Conservation (phyloP, 352 stramenopile species). For the Phytophthora citricola region DNA sequence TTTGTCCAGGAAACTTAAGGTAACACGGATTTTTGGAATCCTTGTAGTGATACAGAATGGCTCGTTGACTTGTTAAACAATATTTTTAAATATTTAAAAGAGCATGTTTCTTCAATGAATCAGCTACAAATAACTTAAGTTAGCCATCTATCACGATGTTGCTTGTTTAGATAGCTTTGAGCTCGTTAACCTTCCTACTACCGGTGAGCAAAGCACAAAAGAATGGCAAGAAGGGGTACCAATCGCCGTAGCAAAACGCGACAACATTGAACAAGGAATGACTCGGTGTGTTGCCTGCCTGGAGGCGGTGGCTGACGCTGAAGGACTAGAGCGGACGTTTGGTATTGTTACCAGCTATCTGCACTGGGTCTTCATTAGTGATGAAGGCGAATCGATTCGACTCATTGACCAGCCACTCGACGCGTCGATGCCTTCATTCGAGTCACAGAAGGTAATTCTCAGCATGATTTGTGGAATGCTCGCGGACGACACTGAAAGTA, state of each 20-base stretch:
- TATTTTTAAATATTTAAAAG: too few relatives aligned
- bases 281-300: conserved; percentile 23
- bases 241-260: conserved; percentile 29
- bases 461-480: conserved; percentile 22
- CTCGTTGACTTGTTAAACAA: not conserved
- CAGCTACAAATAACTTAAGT: too few relatives aligned
- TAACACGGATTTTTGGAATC: too few relatives aligned
- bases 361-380: conserved; percentile 31
- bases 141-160: too few relatives aligned
- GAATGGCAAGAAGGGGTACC: conserved; percentile 19
- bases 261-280: conserved; percentile 30
- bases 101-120: too few relatives aligned
- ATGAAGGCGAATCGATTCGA: conserved; percentile 27
- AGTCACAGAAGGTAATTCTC: conserved; percentile 9
- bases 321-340: conserved; percentile 17
- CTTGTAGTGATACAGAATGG: not conserved
- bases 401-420: conserved; percentile 1
- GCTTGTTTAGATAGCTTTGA: too few relatives aligned
- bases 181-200: too few relatives aligned
- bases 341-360: conserved; percentile 40
- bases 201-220: too few relatives aligned
- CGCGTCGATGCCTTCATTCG: conserved; percentile 6
- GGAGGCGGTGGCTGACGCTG: conserved; percentile 33
- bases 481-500: too few relatives aligned
- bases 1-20: conserved; percentile 12